A percentile compares a stretch with the other conserved stretches of the same genome.
phyloP scores from a whole-genome alignment of 768 basidiomycete species.

The Pisolithus microcarpus region DNA sequence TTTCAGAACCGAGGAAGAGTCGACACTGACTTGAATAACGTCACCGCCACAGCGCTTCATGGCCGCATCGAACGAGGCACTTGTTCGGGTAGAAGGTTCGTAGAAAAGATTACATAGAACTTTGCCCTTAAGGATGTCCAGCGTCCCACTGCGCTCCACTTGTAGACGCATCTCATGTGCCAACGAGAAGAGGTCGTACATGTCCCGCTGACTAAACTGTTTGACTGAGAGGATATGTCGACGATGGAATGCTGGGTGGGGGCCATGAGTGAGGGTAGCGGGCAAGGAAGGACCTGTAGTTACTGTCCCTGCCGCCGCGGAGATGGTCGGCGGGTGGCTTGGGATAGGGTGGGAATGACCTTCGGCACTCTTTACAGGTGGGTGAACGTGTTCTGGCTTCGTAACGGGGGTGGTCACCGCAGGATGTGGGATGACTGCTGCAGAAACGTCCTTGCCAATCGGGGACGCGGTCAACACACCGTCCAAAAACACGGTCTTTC shows the following conservation, averaged over 20 bases:
- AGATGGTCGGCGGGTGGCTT: constrained; percentile 3
- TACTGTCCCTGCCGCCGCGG: not conserved
- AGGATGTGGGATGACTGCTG: constrained; percentile 43
- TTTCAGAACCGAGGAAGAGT: constrained; percentile 84
- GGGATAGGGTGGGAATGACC: constrained; percentile 9
- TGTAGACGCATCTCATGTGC: constrained; percentile 96
- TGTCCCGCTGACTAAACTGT: constrained; percentile 82
- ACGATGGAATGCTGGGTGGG: constrained; percentile 85
- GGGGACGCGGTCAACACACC: constrained; percentile 58
- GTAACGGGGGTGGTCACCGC: constrained; percentile 11
- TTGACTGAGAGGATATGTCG: constrained; percentile 92
- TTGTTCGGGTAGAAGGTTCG: constrained; percentile 94
- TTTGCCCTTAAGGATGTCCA: constrained; percentile 87
- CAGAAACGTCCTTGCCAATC: constrained; percentile 68
- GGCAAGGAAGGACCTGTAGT: constrained; percentile 6
- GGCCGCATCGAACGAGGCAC: constrained; percentile 93
- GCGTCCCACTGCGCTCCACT: constrained; percentile 82
- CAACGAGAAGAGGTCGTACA: constrained; percentile 89
- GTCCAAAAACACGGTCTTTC: constrained; percentile 84
- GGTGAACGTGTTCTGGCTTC: constrained; percentile 25
- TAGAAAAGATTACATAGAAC: constrained; percentile 92
- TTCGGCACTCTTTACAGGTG: constrained; percentile 27
- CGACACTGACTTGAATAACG: constrained; percentile 75
- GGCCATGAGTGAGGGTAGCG: constrained; percentile 21
- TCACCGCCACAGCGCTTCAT: constrained; percentile 98